Conservation (phyloP, 148 eudicot species). For the Cornus florida region DNA sequence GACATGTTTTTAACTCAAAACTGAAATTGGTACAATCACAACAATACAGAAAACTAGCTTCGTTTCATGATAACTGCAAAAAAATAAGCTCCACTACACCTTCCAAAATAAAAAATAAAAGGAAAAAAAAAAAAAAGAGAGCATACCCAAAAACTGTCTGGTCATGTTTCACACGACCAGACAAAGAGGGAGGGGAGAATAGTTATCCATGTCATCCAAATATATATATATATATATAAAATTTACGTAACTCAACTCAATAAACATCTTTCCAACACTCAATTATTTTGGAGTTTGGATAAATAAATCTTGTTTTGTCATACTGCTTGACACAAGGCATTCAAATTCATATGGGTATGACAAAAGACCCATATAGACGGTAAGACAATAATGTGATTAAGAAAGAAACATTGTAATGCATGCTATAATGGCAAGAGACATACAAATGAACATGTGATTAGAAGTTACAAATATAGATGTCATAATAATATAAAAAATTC, state of each 20-base stretch:
- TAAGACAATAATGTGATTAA: too few species aligned
- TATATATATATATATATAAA: too few species aligned
- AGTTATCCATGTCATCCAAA: too few species aligned
- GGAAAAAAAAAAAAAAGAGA: neutral
- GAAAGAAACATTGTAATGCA: too few species aligned
- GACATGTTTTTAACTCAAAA: neutral
- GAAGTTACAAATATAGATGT: neutral
- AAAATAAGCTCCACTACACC: neutral
- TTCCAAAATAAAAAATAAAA: neutral
- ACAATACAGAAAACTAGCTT: neutral
- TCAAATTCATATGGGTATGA: neutral
- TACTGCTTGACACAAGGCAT: neutral
- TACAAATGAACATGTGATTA: neutral
- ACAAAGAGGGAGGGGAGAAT: too few species aligned
- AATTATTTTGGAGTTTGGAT: neutral
- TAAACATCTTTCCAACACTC: neutral
- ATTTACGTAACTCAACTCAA: neutral
- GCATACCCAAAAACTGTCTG: neutral
- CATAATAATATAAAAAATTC: too few species aligned
- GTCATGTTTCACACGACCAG: neutral
- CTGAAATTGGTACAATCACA: neutral
- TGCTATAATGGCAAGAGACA: neutral
- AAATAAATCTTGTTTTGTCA: too few species aligned
- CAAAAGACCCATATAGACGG: neutral
- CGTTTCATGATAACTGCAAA: neutral